A percentile compares a stretch with the other conserved stretches of the same genome.
These are phyloP conservation scores for Polytrichum commune DNA, from an alignment of 225 moss, liverwort and hornwort genomes.

Conservation along the genomic window DNA sequence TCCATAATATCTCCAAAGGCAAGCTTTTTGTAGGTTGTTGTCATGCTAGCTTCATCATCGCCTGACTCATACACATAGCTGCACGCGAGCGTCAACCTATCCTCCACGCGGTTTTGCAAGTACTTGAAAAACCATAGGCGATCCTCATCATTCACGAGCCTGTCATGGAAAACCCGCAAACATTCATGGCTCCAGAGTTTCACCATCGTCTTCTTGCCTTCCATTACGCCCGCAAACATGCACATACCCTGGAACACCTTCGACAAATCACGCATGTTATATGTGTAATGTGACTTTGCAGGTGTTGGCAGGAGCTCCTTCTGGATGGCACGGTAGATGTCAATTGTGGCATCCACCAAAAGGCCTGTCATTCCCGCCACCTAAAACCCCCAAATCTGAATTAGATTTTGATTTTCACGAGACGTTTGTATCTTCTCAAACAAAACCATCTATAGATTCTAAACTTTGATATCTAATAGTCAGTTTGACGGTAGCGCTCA, in stretches of 20 bases:
- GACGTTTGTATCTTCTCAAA: too few relatives aligned
- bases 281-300: slow-evolving; percentile 72
- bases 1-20: slow-evolving; percentile 92
- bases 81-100: slow-evolving; percentile 39
- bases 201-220: slow-evolving; percentile 67
- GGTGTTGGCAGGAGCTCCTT: slow-evolving; percentile 75
- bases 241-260: slow-evolving; percentile 85
- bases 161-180: slow-evolving; percentile 65
- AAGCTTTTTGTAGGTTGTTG: slow-evolving; percentile 46
- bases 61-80: slow-evolving; percentile 51
- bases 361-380: slow-evolving; percentile 46
- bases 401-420: too few relatives aligned
- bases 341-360: slow-evolving; percentile 56
- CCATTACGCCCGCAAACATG: slow-evolving; percentile 67
- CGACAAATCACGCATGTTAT: slow-evolving; percentile 75
- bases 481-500: slow-evolving; percentile 5
- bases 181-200: slow-evolving; percentile 92
- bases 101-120: slow-evolving; percentile 46
- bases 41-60: slow-evolving; percentile 46
- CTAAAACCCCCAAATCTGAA: slow-evolving; percentile 15
- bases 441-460: too few relatives aligned
- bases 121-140: slow-evolving; percentile 64
- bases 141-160: slow-evolving; percentile 70
- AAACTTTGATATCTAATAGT: too few relatives aligned
- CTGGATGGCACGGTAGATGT: slow-evolving; percentile 76